Evolutionary conservation across 208 protist species (phyloP), one percentile per base, ranked within the genome.

Genomic region (Endotrypanum monterogeii): DNA sequence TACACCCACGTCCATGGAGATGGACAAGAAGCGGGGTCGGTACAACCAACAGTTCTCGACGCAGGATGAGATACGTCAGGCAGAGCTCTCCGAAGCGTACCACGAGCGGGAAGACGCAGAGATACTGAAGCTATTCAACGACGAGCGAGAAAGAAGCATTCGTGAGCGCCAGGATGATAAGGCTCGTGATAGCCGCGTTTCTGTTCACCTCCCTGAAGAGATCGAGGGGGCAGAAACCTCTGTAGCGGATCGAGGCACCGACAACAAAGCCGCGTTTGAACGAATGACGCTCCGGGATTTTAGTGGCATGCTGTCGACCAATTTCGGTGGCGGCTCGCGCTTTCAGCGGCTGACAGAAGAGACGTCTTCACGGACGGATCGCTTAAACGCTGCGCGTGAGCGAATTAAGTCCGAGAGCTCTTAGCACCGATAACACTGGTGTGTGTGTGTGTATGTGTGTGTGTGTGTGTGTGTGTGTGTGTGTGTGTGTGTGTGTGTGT

Each of bases 321-420:
- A 91, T 73, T 94, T 94, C 74, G 91, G 91, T 50, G 92, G 92
- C 20, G 92, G 92, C 6, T 94, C 89, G 6, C 89, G 87, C 61
- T 89, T 93, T 66, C 89, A 96, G 80, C 87, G 92, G 18, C 75
- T 96, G 41, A 93, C 86, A 41, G 78, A 84, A 23, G 87, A 94
- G 68, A 91, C 89, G 30, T 83, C 82, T 25, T 71, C 69, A 41
- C 79, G 88, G 2, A 55, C 80, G 0, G 88, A 87, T 37, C 82
- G 79, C 30, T 52, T 88, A 39, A 52, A 85, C 28, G 41, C 67
- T 20, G 87, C 92, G 28, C 67, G 83, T 3, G 80, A 85, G 62
- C 81, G 80, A 11, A 56, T 73, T 28, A 76, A 57, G 46, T 74
- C 78, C n/a, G 14, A n/a, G 4, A 37, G 67, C 23, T 56, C 62